Evolutionary conservation across 2,329 filamentous ascomycete genomes (phyloP).

Genomic region (Aspergillus costaricaensis): DNA sequence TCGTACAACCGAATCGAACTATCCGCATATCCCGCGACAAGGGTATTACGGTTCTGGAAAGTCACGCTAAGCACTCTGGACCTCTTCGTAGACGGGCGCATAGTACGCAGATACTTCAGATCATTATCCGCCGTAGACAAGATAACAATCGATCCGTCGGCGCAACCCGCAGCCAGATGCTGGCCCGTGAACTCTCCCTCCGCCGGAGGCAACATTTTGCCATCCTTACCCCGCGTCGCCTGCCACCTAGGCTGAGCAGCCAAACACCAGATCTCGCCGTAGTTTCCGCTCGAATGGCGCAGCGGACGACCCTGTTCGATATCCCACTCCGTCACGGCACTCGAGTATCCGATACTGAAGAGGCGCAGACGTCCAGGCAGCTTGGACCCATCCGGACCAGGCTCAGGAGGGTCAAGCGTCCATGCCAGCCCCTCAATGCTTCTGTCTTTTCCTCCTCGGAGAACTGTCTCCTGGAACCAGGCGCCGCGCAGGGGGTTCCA

Average conservation of each 20-base stretch:
- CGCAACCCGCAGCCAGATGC: constrained; percentile 83
- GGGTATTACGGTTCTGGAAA: constrained; percentile 80
- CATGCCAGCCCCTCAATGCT: constrained; percentile 90
- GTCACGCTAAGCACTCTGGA: constrained; percentile 86
- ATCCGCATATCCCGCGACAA: constrained; percentile 93
- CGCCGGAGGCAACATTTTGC: constrained; percentile 34
- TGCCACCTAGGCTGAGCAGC: constrained; percentile 73
- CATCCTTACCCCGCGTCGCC: constrained; percentile 39
- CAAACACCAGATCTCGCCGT: constrained; percentile 96
- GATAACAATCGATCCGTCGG: constrained; percentile 84
- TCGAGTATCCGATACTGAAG: constrained; percentile 95
- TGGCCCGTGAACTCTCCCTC: constrained; percentile 49
- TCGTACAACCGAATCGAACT: constrained; percentile 92
- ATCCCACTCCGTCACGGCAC: constrained; percentile 93
- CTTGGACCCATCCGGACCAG: constrained; percentile 55
- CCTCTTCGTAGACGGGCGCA: constrained; percentile 79
- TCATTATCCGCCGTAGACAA: constrained; percentile 85
- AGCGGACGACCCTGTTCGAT: constrained; percentile 74
- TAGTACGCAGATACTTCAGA: constrained; percentile 73
- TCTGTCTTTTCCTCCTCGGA: constrained; percentile 78
- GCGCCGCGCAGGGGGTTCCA: constrained; percentile 83
- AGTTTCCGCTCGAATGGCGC: constrained; percentile 84
- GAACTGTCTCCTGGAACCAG: constrained; percentile 88
- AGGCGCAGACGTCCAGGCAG: constrained; percentile 74
- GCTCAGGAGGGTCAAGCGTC: constrained; percentile 81